Evolutionary conservation across 805 yeast genomes (phyloP).

Genomic region (Hanseniaspora taiwanica): DNA sequence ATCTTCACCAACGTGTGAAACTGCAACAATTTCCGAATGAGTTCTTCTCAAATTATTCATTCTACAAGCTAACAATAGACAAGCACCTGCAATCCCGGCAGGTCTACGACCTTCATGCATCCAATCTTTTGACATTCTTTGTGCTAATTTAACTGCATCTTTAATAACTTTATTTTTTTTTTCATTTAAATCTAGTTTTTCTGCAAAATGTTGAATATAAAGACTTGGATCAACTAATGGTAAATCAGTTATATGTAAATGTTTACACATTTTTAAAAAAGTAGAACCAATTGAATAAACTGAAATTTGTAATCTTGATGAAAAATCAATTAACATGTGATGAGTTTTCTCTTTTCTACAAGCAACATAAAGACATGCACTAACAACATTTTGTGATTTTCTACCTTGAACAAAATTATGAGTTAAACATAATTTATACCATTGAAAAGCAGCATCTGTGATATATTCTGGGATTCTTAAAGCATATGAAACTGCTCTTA

Average conservation of each 20-base stretch:
- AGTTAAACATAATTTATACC: constrained; percentile 79
- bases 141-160: constrained; percentile 81
- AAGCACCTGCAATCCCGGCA: constrained; percentile 97
- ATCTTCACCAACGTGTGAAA: constrained; percentile 89
- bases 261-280: constrained; percentile 82
- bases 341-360: constrained; percentile 85
- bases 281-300: constrained; percentile 96
- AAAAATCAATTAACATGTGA: constrained; percentile 92
- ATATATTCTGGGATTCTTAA: constrained; percentile 72
- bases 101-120: constrained; percentile 94
- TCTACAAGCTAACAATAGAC: constrained; percentile 82
- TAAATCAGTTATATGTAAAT: constrained; percentile 57
- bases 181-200: constrained; percentile 68
- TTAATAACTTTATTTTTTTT: constrained; percentile 60
- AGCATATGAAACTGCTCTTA: constrained; percentile 68
- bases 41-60: constrained; percentile 92
- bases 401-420: constrained; percentile 95
- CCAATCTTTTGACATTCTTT: constrained; percentile 91
- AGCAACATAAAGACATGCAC: constrained; percentile 89
- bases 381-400: constrained; percentile 85
- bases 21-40: constrained; percentile 86
- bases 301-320: constrained; percentile 76
- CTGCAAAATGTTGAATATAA: constrained; percentile 88
- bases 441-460: constrained; percentile 73
- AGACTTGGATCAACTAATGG: constrained; percentile 92